Evolutionary conservation across 371 early-diverging fungal species (phyloP).

Genomic region (Chytridium lagenaria): DNA sequence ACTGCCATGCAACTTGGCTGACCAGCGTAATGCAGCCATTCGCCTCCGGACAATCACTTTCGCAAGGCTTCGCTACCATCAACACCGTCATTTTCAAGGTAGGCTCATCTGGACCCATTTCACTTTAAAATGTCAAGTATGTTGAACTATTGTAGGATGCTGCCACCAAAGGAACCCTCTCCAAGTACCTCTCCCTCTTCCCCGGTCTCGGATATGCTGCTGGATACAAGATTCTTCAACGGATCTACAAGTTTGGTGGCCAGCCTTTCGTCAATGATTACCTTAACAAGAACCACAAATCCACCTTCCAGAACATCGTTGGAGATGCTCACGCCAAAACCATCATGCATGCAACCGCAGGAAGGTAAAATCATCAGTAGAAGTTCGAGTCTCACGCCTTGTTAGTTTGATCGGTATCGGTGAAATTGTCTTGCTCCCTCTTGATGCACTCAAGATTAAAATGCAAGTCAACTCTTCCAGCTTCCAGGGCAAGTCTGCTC

Average conservation of each 20-base stretch:
- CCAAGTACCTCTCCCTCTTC: slow-evolving; percentile 91
- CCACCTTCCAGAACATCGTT: slow-evolving; percentile 76
- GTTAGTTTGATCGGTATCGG: slow-evolving; percentile 92
- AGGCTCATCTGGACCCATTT: no score
- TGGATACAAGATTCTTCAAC: slow-evolving; percentile 84
- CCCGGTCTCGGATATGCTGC: slow-evolving; percentile 98
- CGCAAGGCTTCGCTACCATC: slow-evolving; percentile 66
- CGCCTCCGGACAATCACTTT: slow-evolving; percentile 60
- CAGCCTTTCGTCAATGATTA: slow-evolving; percentile 96
- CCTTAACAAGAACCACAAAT: slow-evolving; percentile 80
- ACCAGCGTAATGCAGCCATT: slow-evolving; percentile 65
- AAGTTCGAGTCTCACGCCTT: no score
- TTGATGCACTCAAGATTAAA: slow-evolving; percentile 98
- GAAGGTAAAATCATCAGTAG: slow-evolving; percentile 62
- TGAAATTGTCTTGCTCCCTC: slow-evolving; percentile 92
- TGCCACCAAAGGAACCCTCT: slow-evolving; percentile 67
- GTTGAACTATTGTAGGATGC: no score
- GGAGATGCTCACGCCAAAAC: slow-evolving; percentile 95
- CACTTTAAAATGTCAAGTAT: no score
- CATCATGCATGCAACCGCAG: slow-evolving; percentile 97
- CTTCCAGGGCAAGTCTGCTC: slow-evolving; percentile 83
- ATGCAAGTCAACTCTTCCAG: slow-evolving; percentile 92
- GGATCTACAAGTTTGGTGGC: slow-evolving; percentile 98
- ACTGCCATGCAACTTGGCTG: not conserved
- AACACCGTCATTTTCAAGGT: slow-evolving; percentile 85